Evolutionary conservation across 108 stramenopile species (phyloP).

Genomic region (Skeletonema costatum): DNA sequence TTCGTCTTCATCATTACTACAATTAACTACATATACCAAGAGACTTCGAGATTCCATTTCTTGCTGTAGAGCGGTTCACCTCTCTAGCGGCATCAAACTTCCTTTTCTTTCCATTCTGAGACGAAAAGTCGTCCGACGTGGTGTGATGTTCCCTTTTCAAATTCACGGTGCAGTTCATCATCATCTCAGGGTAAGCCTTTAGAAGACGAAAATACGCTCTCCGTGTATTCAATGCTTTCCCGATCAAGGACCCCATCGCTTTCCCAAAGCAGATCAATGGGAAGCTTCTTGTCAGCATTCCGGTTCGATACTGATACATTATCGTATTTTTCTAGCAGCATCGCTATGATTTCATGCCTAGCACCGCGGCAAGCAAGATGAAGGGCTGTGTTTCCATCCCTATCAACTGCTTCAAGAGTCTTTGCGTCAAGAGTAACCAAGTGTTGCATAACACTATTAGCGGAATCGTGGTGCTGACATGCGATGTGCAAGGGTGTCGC

Average conservation of each 20-base stretch:
- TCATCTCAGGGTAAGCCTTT: background rate
- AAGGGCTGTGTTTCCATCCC: background rate
- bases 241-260: background rate
- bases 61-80: too few species aligned
- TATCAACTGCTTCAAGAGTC: too few species aligned
- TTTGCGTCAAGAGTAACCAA: too few species aligned
- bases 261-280: slow-evolving; percentile 4
- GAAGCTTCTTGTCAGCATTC: background rate
- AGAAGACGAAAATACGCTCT: background rate
- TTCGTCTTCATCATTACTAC: too few species aligned
- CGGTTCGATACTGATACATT: background rate
- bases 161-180: background rate
- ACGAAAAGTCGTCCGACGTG: too few species aligned
- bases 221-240: background rate
- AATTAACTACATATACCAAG: too few species aligned
- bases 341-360: background rate
- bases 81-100: too few species aligned
- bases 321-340: background rate
- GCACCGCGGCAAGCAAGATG: slow-evolving; percentile 11
- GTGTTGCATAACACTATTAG: too few species aligned
- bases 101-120: too few species aligned
- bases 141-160: too few species aligned
- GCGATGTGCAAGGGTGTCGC: background rate
- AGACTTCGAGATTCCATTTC: too few species aligned
- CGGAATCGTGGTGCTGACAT: background rate